Evolutionary conservation across 108 stramenopile genomes (phyloP).

Genomic region (Nitzschia inconspicua): DNA sequence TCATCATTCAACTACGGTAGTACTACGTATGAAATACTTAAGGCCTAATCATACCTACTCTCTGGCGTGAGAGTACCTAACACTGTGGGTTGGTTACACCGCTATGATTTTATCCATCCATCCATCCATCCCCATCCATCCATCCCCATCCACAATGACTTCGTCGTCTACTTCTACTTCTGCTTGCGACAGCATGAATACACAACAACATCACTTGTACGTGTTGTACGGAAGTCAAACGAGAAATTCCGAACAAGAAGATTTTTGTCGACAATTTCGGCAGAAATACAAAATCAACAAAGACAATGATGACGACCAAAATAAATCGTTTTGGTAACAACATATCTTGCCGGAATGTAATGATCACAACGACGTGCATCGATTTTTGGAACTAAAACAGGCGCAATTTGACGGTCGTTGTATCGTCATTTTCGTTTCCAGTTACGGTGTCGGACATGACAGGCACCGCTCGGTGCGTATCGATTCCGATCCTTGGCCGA

Average conservation of each 20-base stretch:
- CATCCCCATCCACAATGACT: no score
- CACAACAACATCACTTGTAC: no score
- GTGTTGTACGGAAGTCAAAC: conserved; percentile 84
- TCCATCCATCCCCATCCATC: no score
- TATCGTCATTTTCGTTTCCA: conserved; percentile 62
- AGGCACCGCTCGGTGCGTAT: conserved; percentile 74
- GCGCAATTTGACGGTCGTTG: conserved; percentile 54
- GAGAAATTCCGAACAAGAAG: conserved; percentile 75
- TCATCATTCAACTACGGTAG: no score
- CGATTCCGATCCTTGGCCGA: conserved; percentile 77
- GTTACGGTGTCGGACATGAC: conserved; percentile 86
- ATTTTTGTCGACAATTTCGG: conserved; percentile 39
- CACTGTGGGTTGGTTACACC: no score
- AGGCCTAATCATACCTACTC: no score
- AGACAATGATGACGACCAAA: neutral
- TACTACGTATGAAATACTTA: no score
- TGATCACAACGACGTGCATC: conserved; percentile 43
- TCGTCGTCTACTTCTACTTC: no score
- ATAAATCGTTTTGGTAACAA: conserved; percentile 11
- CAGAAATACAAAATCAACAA: conserved; percentile 8
- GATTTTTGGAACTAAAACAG: conserved; percentile 70
- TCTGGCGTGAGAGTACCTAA: no score
- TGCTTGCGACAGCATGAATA: no score
- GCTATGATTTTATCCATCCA: no score
- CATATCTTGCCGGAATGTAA: conserved; percentile 1